phyloP scores from a whole-genome alignment of 2,329 filamentous ascomycete genomes.

The Incumbomyces delicatus region DNA sequence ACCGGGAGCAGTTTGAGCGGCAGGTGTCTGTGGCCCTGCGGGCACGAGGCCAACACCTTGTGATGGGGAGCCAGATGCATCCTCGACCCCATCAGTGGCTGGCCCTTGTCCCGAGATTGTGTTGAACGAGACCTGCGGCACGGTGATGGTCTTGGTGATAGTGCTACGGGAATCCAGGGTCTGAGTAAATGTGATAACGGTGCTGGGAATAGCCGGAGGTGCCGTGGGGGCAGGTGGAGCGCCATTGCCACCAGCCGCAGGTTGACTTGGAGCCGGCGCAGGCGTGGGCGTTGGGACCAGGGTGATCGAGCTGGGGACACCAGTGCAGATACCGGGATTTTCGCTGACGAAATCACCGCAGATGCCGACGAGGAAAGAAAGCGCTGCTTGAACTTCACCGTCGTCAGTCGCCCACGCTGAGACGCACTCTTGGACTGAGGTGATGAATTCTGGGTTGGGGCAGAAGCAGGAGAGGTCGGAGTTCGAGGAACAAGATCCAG shows the following conservation, averaged over 20 bases:
- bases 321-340: slow-evolving; percentile 66
- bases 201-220: slow-evolving; percentile 23
- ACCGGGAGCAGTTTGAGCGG: background rate
- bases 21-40: slow-evolving; percentile 3
- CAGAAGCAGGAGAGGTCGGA: slow-evolving; percentile 79
- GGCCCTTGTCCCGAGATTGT: slow-evolving; percentile 20
- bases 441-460: slow-evolving; percentile 64
- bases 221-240: slow-evolving; percentile 5
- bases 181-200: slow-evolving; percentile 32
- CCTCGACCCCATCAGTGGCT: slow-evolving; percentile 1
- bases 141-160: slow-evolving; percentile 29
- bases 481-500: slow-evolving; percentile 69
- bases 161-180: slow-evolving; percentile 19
- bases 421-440: slow-evolving; percentile 72
- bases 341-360: slow-evolving; percentile 63
- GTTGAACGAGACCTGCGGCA: slow-evolving; percentile 35
- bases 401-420: slow-evolving; percentile 62
- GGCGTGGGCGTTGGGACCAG: slow-evolving; percentile 44
- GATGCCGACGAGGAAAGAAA: slow-evolving; percentile 82
- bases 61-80: background rate
- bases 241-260: slow-evolving; percentile 20
- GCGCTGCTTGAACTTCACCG: slow-evolving; percentile 57
- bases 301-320: slow-evolving; percentile 53
- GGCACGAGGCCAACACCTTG: slow-evolving; percentile 14
- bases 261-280: slow-evolving; percentile 32